Base-by-base conservation (phyloP, 2,329 filamentous ascomycete species). In the Aureobasidium sp. region DNA sequence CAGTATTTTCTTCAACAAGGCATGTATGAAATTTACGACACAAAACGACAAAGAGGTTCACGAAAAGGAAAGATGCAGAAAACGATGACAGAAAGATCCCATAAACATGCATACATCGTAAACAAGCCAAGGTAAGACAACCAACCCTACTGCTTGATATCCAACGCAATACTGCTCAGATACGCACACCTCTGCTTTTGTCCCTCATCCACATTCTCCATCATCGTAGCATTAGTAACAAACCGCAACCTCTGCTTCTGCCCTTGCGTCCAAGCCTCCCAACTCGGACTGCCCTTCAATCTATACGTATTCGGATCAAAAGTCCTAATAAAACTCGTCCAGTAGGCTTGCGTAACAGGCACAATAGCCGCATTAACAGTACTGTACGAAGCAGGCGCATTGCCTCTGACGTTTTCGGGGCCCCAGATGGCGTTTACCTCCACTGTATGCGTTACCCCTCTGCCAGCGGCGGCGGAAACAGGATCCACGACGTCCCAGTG, bases 381-480 rank as follows among this genome's bases (percentile, higher is more conserved):
- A 8, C 71, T 71, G 67, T 90, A 90, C 51, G 82, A 86, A 2
- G 69, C 68, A 0, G 87, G 86, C 1, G 79, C 72, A 0, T 65
- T 69, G 5, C 75, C 74, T 25, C 76, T 73, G 2, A 81, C 77
- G 68, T 87, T 82, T 3, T 79, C 75, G 0, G 85, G 82, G 0
- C 88, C 88, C 76, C 84, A 91, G 56, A 92, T 84, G 0, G 87
- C 85, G 55, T 82, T 80, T 0, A 85, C 65, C 70, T 92, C 88
- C 9, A 84, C 79, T 0, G 84, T 87, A 67, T 92, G 88, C 7
- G 82, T 80, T 0, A 88, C 86, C 0, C 88, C 88, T 1, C 80
- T 69, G 1, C 88, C 87, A 2, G 74, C 68, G 0, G 75, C 76
- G 25, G 82, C 74, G 51, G 83, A 76, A 0, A 68, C 67, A 0